Evolutionary conservation across 2,329 filamentous ascomycete genomes (phyloP), one percentile per base, ranked within the genome.

Genomic region (Cladophialophora immunda): DNA sequence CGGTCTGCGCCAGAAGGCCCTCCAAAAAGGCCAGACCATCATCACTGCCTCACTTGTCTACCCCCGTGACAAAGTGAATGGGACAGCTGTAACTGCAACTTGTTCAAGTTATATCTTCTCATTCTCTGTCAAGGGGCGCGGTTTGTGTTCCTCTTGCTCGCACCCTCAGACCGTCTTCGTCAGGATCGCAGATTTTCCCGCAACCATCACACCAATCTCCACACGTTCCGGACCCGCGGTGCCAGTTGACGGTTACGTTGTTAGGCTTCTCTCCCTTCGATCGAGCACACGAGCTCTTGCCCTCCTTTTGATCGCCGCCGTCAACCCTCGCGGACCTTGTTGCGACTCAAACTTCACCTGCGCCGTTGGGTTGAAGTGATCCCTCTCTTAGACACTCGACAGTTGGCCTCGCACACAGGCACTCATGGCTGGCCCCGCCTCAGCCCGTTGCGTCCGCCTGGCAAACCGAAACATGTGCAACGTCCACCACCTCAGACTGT

Each of bases 261-360:
- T 41, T 58, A 50, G 17, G n/a, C 50, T 50, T 38, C 36, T 27
- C 54, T 58, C 32, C 59, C 41, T 58, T 60, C 47, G 55, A 55
- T 38, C 27, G 60, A 58, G 59, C 64, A 63, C 64, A 63, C 64
- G 64, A 67, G 53, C 59, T 59, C 54, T 62, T 62, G 29, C 58
- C 38, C 29, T 64, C 38, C 34, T 22, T 50, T 29, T 17, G 54
- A 27, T 41, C 32, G 13, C 15, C 55, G 25, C 15, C 36, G n/a
- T 19, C 61, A 22, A 19, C 38, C 60, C 30, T 56, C 47, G 8
- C 22, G 34, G n/a, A 50, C 53, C 36, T 19, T 17, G 17, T 53
- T 57, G 22, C 52, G 25, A 25, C 54, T 27, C 52, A 1, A 22
- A 29, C 41, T 32, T 34, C 36, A n/a, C 25, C 27, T 50, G 17